Percentiles rank a stretch among this genome's conserved stretches.
Evolutionary conservation across 2,329 filamentous ascomycete species (phyloP).

Genomic region (Neoscytalidium dimidiatum): DNA sequence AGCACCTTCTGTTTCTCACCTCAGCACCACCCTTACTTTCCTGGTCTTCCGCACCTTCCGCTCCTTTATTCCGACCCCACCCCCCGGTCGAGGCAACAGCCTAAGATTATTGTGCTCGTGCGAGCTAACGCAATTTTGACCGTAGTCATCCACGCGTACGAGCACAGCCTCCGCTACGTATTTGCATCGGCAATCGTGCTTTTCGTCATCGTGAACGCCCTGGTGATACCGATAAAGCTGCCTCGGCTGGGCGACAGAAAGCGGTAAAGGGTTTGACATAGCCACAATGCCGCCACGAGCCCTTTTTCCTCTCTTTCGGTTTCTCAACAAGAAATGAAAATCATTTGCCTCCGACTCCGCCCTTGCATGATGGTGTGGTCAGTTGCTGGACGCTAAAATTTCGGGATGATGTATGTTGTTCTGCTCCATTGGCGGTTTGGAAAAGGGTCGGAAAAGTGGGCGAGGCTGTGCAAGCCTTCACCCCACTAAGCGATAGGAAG

Average conservation of each 20-base stretch:
- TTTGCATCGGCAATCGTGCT: conserved; percentile 46
- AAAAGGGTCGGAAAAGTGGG: not conserved
- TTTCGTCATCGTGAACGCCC: conserved; percentile 52
- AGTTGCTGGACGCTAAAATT: not conserved
- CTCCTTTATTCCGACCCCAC: not conserved
- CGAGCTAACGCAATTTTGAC: not conserved
- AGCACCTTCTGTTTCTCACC: not conserved
- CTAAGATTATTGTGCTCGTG: not conserved
- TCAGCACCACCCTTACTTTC: not conserved
- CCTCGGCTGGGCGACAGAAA: conserved; percentile 50
- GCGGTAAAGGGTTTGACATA: not conserved
- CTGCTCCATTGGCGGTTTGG: too few species aligned
- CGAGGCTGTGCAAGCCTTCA: not conserved
- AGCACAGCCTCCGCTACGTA: conserved; percentile 40
- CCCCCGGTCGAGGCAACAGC: not conserved
- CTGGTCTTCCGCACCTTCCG: not conserved
- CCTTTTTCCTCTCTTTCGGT: not conserved
- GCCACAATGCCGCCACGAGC: not conserved
- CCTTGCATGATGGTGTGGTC: conserved; percentile 3
- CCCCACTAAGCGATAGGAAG: not conserved
- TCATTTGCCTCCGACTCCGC: not conserved
- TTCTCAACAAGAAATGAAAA: not conserved
- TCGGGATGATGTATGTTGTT: too few species aligned
- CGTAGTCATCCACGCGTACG: conserved; percentile 42
- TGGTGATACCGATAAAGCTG: conserved; percentile 57